A percentile compares a stretch with the other conserved stretches of the same genome.
phyloP scores from a whole-genome alignment of 306 rosid species.

The Sphenostylis stenocarpa region DNA sequence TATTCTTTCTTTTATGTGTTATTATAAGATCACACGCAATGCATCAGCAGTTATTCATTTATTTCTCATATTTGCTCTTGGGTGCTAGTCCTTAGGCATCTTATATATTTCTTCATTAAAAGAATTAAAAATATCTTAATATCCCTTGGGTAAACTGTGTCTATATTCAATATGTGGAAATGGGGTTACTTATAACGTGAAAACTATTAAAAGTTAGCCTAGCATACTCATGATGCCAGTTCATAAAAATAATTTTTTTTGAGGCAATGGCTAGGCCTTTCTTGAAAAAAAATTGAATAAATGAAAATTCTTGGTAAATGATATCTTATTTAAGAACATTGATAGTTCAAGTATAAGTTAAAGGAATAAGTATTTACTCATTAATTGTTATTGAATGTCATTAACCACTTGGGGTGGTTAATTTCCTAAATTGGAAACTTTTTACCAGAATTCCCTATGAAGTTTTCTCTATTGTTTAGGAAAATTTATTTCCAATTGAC shows the following conservation, averaged over 20 bases:
- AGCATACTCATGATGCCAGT: neutral
- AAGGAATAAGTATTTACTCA: neutral
- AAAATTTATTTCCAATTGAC: neutral
- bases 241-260: neutral
- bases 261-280: neutral
- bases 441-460: neutral
- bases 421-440: neutral
- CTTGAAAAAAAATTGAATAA: neutral
- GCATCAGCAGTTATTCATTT: neutral
- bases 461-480: neutral
- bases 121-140: neutral
- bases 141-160: constrained; percentile 4
- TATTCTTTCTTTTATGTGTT: constrained; percentile 25
- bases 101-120: neutral
- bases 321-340: constrained; percentile 9
- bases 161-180: constrained; percentile 3
- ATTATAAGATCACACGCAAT: neutral
- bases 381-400: neutral
- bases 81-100: constrained; percentile 20
- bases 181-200: neutral
- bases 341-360: constrained; percentile 2
- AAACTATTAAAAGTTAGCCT: neutral
- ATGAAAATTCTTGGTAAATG: neutral
- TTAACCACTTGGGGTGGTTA: neutral
- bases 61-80: constrained; percentile 5